Conservation (phyloP, 2,329 filamentous ascomycete species). For the Albophoma yamanashiensis region DNA sequence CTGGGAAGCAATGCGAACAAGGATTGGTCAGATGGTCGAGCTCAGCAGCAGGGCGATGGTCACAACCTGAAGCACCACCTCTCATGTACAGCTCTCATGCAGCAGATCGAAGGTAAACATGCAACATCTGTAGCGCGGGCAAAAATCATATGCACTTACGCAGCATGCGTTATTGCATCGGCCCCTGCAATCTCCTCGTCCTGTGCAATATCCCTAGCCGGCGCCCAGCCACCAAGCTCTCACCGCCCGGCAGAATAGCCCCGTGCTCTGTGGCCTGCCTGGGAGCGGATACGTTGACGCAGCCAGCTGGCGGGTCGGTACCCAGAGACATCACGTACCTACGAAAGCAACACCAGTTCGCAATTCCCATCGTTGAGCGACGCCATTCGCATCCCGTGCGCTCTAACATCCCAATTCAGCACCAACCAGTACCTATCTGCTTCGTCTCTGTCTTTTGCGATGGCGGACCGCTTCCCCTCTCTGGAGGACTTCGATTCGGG, state of each 20-base stretch:
- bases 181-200: not conserved
- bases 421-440: not conserved
- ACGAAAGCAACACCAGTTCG: not conserved
- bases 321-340: not conserved
- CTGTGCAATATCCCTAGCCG: slow-evolving; percentile 3
- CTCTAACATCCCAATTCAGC: not conserved
- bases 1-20: not conserved
- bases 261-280: slow-evolving; percentile 5
- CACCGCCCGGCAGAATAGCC: slow-evolving; percentile 27
- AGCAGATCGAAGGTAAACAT: not conserved
- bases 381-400: not conserved
- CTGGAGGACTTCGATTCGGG: slow-evolving; percentile 66
- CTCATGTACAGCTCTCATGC: not conserved
- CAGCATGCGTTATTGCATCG: not conserved
- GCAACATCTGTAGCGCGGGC: not conserved
- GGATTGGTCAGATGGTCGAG: not conserved
- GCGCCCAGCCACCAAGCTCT: not conserved
- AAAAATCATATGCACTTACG: not conserved
- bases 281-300: slow-evolving; percentile 4
- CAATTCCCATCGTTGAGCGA: not conserved
- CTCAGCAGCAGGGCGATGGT: not conserved
- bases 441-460: slow-evolving; percentile 18
- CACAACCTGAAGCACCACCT: not conserved
- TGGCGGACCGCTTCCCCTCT: slow-evolving; percentile 73
- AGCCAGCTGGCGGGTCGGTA: not conserved